Evolutionary conservation across 257 asterid species (phyloP).

Genomic region (Dorcoceras hygrometricum): DNA sequence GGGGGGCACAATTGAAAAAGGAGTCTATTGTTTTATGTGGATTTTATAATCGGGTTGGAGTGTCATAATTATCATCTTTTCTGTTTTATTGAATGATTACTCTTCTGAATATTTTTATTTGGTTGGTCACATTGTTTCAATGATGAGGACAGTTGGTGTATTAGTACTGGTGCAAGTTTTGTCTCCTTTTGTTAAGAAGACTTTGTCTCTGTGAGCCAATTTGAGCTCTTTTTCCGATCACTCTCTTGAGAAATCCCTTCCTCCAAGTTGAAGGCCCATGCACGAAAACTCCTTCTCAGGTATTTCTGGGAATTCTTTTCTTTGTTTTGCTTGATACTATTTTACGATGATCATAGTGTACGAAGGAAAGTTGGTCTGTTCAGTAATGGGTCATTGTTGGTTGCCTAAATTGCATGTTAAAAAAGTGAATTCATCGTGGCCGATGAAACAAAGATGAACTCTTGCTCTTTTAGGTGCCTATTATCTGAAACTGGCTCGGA

Average conservation of each 20-base stretch:
- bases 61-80: slow-evolving; percentile 37
- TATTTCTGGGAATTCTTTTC: slow-evolving; percentile 23
- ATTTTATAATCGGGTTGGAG: slow-evolving; percentile 27
- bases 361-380: neutral
- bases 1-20: slow-evolving; percentile 40
- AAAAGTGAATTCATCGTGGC: slow-evolving; percentile 18
- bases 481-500: slow-evolving; percentile 5
- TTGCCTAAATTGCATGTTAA: slow-evolving; percentile 18
- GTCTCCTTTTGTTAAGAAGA: slow-evolving; percentile 43
- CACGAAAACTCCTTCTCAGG: slow-evolving; percentile 36
- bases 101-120: slow-evolving; percentile 23
- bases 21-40: slow-evolving; percentile 31
- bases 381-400: slow-evolving; percentile 17
- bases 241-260: slow-evolving; percentile 34
- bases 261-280: slow-evolving; percentile 36
- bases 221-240: slow-evolving; percentile 39
- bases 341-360: slow-evolving; percentile 18
- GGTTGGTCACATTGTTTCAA: slow-evolving; percentile 75
- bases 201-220: slow-evolving; percentile 36
- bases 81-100: slow-evolving; percentile 32
- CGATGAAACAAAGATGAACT: slow-evolving; percentile 12
- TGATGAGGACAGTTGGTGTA: slow-evolving; percentile 57
- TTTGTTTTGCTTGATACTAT: slow-evolving; percentile 10
- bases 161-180: slow-evolving; percentile 44
- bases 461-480: slow-evolving; percentile 11